Percentiles rank a stretch among this genome's conserved stretches.
phyloP scores from a whole-genome alignment of 495 filamentous ascomycete species.

The Mycothermus thermophilus region DNA sequence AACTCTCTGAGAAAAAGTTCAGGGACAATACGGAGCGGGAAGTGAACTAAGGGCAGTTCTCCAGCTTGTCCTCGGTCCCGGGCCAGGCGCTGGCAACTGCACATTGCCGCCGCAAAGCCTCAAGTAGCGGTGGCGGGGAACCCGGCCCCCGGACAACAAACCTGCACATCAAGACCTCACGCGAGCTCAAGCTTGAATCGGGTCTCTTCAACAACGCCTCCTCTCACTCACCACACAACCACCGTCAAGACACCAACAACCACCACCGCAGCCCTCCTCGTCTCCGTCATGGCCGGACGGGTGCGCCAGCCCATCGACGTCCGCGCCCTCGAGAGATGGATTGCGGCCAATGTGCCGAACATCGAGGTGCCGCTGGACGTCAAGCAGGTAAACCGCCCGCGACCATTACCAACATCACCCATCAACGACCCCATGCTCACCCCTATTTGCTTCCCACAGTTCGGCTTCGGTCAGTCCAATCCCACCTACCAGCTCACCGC shows the following conservation, averaged over 20 bases:
- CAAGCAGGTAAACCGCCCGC: slow-evolving; percentile 58
- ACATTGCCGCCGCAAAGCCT: too few relatives aligned
- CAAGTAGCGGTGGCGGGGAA: slow-evolving; percentile 14
- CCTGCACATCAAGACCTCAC: not conserved
- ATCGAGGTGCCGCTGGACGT: slow-evolving; percentile 71
- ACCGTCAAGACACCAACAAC: too few relatives aligned
- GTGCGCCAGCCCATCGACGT: slow-evolving; percentile 83
- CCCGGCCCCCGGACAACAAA: slow-evolving; percentile 1
- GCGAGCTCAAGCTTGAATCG: not conserved
- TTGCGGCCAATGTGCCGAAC: slow-evolving; percentile 57
- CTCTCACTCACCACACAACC: not conserved
- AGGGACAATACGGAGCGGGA: too few relatives aligned
- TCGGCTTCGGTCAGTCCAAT: slow-evolving; percentile 93
- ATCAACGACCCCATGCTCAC: too few relatives aligned
- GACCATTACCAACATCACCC: not conserved
- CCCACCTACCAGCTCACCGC: slow-evolving; percentile 84
- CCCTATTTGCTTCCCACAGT: slow-evolving; percentile 42
- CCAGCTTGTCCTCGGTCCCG: too few relatives aligned
- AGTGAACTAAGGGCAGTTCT: not conserved
- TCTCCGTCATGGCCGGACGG: slow-evolving; percentile 67
- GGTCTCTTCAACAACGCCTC: not conserved
- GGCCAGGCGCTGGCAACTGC: too few relatives aligned
- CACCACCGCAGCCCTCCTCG: too few relatives aligned
- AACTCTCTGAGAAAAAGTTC: too few relatives aligned
- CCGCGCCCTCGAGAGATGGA: slow-evolving; percentile 59